A percentile compares a stretch with the other conserved stretches of the same genome.
These are phyloP conservation scores for Gracilaria domingensis DNA, from an alignment of 23 red algal species.

Conservation along the genomic window DNA sequence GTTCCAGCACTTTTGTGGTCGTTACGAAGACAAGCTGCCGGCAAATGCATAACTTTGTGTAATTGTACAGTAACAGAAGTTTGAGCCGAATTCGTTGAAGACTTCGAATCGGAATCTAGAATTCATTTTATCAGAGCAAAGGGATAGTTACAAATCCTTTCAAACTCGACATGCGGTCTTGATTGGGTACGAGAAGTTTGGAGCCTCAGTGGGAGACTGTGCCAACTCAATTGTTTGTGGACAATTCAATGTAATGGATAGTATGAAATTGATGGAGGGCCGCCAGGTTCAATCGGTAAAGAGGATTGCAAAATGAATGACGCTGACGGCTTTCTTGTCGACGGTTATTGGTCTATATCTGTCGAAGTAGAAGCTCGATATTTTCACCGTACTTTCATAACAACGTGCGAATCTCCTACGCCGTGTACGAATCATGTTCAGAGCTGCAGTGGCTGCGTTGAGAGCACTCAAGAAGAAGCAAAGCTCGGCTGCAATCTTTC, in stretches of 20 bases:
- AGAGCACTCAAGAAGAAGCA: constrained; percentile 4
- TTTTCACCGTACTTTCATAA: constrained; percentile 13
- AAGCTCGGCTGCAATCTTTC: background rate
- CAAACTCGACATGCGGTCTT: constrained; percentile 23
- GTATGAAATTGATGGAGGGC: background rate
- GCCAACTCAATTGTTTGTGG: constrained; percentile 34
- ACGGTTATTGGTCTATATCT: constrained; percentile 45
- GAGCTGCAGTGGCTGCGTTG: constrained; percentile 7
- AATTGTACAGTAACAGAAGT: constrained; percentile 46
- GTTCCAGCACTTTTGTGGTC: constrained; percentile 31
- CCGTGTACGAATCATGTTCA: constrained; percentile 26
- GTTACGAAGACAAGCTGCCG: constrained; percentile 54
- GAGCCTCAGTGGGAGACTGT: constrained; percentile 46
- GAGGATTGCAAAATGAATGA: background rate
- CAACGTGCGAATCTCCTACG: background rate
- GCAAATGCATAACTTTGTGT: constrained; percentile 63
- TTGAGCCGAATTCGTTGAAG: constrained; percentile 32
- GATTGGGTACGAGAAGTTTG: constrained; percentile 17
- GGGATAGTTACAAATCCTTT: constrained; percentile 19
- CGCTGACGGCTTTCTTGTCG: constrained; percentile 48
- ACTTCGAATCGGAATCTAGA: constrained; percentile 19
- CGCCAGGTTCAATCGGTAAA: background rate
- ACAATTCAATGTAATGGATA: background rate
- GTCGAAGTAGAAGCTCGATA: constrained; percentile 35
- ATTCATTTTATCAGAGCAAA: constrained; percentile 22